These are phyloP conservation scores for Coemansia aciculifera DNA, from an alignment of 192 early-diverging fungal genomes.

Conservation along the genomic window DNA sequence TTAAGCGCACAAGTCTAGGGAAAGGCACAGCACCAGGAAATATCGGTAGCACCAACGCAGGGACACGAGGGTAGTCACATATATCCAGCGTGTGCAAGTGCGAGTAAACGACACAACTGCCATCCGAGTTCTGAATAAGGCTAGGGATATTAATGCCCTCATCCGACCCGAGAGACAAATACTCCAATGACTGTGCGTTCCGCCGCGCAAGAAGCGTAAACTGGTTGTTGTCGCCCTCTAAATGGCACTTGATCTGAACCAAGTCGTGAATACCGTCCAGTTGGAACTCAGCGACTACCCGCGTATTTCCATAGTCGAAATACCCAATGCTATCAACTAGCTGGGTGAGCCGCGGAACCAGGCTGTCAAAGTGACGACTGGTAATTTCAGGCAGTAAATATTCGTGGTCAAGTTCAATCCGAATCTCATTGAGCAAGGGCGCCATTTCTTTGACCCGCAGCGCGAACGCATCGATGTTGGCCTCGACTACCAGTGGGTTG, in stretches of 20 bases:
- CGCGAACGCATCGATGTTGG: not conserved
- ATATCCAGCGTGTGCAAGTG: not conserved
- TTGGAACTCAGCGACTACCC: not conserved
- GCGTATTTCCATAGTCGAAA: not conserved
- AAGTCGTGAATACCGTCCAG: not conserved
- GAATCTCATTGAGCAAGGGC: not conserved
- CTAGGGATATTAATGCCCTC: not conserved
- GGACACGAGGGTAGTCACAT: not conserved
- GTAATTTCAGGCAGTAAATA: not conserved
- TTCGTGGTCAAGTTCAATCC: not conserved
- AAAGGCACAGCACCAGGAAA: not conserved
- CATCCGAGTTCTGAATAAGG: constrained; percentile 7
- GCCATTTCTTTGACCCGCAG: not conserved
- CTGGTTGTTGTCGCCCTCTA: not conserved
- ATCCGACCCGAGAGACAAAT: not conserved
- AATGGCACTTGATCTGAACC: not conserved
- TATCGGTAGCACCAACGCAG: not conserved
- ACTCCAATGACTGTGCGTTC: not conserved
- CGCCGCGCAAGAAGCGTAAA: not conserved
- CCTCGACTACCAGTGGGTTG: not conserved
- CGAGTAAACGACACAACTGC: constrained; percentile 2
- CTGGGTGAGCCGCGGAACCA: not conserved
- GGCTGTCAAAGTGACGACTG: not conserved
- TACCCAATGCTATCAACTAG: not conserved
- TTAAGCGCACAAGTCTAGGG: not conserved